Evolutionary conservation across 768 basidiomycete genomes (phyloP), one percentile per base, ranked within the genome.

Genomic region (Trichaptum fuscoviolaceum): DNA sequence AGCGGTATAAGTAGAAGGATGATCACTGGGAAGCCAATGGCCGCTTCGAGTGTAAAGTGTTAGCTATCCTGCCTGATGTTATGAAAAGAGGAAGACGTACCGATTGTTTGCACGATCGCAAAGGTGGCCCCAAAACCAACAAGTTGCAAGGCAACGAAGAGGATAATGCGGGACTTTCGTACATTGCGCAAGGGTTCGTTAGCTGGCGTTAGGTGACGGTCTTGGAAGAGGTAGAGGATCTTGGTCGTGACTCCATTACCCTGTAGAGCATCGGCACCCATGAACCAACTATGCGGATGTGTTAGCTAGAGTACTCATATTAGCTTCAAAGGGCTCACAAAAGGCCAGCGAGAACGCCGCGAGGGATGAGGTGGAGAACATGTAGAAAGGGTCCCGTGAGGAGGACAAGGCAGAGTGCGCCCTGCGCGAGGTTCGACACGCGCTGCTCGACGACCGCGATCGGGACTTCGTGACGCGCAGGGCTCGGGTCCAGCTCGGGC

Each of bases 11-110:
- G 82, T 52, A 93, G 76, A 74, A 92, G 84, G 72, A 96, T 95
- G 71, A 97, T 86, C 63, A 96, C 82, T 0, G 95, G 94, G 75
- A 97, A 97, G 0, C 90, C 93, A 67, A 96, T 94, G 4, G 93
- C 94, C 57, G 92, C 95, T 89, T 73, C 67, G 17, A 52, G 65
- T 15, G 8, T 66, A 57, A 17, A 52, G n/a, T 9, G 62, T 65
- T 27, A 42, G 10, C 3, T 52, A 52, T 12, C 42, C 20, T 15
- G 20, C 60, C 35, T 7, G 42, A 36, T 5, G 57, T 7, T 18
- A 8, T 34, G 24, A 17, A 25, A 57, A 63, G 4, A 18, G 1
- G 18, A 35, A 66, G 2, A 73, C 82, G 35, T 68, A 92, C 92
- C 92, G 67, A 91, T 86, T 0, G 94, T 96, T 73, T 97, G 95